phyloP scores from a whole-genome alignment of 805 yeast genomes.

The Maudiozyma saulgeensis region DNA sequence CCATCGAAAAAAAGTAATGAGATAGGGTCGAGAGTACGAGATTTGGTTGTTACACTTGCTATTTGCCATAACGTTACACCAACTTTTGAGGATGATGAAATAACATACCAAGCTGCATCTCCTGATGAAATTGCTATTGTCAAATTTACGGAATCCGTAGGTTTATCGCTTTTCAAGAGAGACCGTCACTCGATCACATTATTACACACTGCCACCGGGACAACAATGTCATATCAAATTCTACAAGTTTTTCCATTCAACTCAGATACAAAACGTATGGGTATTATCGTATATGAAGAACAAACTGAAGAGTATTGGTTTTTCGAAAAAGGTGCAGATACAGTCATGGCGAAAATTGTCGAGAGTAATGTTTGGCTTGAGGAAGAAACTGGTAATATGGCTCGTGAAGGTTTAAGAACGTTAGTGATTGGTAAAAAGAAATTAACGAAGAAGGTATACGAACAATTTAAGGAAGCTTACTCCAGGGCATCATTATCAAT shows the following conservation, averaged over 20 bases:
- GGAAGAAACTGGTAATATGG: constrained; percentile 96
- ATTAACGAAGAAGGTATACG: constrained; percentile 44
- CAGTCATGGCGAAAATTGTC: constrained; percentile 81
- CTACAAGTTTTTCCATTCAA: constrained; percentile 86
- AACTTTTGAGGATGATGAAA: constrained; percentile 63
- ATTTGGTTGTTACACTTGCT: constrained; percentile 72
- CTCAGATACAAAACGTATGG: constrained; percentile 95
- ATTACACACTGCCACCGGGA: constrained; percentile 49
- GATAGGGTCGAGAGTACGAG: constrained; percentile 65
- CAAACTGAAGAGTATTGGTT: constrained; percentile 71
- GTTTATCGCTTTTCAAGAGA: constrained; percentile 68
- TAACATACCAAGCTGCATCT: constrained; percentile 92
- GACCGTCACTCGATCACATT: constrained; percentile 71
- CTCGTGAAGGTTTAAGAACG: constrained; percentile 94
- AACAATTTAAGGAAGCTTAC: constrained; percentile 55
- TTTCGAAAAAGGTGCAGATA: constrained; percentile 90
- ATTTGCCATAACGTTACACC: constrained; percentile 98
- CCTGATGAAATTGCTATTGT: constrained; percentile 98
- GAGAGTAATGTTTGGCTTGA: constrained; percentile 90
- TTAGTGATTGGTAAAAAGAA: constrained; percentile 85
- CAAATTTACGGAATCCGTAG: constrained; percentile 78
- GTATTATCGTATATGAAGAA: constrained; percentile 62
- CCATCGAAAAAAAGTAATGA: constrained; percentile 47
- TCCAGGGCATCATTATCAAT: constrained; percentile 67
- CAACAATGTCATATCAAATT: constrained; percentile 50